Conservation (phyloP, 352 stramenopile genomes). For the Phytophthora pinifolia region DNA sequence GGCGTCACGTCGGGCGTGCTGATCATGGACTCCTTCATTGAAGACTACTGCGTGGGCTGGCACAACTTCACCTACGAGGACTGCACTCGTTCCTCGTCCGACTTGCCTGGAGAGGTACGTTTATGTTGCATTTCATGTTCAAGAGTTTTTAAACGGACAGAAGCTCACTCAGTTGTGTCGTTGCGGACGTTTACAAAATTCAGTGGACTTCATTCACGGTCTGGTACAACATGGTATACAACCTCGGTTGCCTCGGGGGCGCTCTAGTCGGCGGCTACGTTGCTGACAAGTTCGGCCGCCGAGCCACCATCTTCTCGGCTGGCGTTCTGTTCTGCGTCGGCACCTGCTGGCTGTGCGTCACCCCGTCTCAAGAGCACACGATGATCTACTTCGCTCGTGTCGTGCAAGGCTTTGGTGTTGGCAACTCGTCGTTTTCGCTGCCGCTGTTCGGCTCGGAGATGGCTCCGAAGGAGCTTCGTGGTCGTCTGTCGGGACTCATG, state of each 20-base stretch:
- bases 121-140: no score
- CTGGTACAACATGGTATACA: conserved; percentile 47
- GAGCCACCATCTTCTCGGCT: conserved; percentile 36
- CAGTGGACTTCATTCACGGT: conserved; percentile 41
- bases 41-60: conserved; percentile 43
- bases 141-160: no score
- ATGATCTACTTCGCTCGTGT: conserved; percentile 35
- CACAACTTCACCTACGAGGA: conserved; percentile 42
- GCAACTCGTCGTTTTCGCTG: conserved; percentile 35
- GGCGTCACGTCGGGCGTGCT: conserved; percentile 33
- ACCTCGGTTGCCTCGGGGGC: conserved; percentile 39
- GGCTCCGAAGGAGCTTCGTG: conserved; percentile 42
- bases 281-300: conserved; percentile 29
- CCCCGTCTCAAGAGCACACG: conserved; percentile 16
- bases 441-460: conserved; percentile 44
- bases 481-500: conserved; percentile 36
- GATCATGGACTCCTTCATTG: conserved; percentile 43
- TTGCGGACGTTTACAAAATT: no score
- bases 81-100: conserved; percentile 18
- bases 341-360: conserved; percentile 34
- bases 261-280: conserved; percentile 39
- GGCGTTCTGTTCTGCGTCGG: conserved; percentile 39
- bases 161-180: no score
- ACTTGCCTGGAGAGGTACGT: conserved; percentile 19
- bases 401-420: conserved; percentile 36